Percentiles rank a stretch among this genome's conserved stretches.
These are phyloP conservation scores for Entonaema liquescens DNA, from an alignment of 495 filamentous ascomycete genomes.

Conservation along the genomic window DNA sequence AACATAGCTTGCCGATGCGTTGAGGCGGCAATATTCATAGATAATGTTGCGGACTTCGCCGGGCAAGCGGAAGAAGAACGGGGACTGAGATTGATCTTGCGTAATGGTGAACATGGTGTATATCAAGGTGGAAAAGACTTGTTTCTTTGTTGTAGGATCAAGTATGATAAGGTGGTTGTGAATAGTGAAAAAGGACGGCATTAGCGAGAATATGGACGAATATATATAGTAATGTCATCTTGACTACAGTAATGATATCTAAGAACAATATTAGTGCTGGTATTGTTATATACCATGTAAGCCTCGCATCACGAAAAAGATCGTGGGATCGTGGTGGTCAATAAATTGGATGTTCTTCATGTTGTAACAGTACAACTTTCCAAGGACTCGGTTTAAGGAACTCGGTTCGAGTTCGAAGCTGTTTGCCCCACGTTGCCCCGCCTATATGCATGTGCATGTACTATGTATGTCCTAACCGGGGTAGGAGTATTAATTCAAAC, in stretches of 20 bases:
- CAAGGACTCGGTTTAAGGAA: too few relatives aligned
- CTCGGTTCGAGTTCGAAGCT: not conserved
- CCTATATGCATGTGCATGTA: not conserved
- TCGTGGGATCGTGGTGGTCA: not conserved
- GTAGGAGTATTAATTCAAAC: not conserved
- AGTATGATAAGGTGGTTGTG: not conserved
- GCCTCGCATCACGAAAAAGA: not conserved
- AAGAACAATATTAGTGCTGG: not conserved
- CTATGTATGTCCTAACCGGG: not conserved
- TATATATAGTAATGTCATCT: not conserved
- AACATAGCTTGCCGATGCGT: not conserved
- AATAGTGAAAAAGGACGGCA: not conserved
- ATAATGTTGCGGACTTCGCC: not conserved
- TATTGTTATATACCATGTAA: too few relatives aligned
- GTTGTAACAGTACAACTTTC: too few relatives aligned
- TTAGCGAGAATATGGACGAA: not conserved
- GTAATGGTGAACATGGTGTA: not conserved
- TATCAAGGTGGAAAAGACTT: not conserved
- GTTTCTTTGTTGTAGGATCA: not conserved
- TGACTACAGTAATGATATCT: not conserved
- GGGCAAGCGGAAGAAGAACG: conserved; percentile 7
- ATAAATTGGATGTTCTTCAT: too few relatives aligned
- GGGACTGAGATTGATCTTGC: conserved; percentile 1
- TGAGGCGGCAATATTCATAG: not conserved
- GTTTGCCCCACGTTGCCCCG: not conserved